phyloP scores from a whole-genome alignment of 768 basidiomycete genomes.

The button mushroom (Agaricus bisporus) region DNA sequence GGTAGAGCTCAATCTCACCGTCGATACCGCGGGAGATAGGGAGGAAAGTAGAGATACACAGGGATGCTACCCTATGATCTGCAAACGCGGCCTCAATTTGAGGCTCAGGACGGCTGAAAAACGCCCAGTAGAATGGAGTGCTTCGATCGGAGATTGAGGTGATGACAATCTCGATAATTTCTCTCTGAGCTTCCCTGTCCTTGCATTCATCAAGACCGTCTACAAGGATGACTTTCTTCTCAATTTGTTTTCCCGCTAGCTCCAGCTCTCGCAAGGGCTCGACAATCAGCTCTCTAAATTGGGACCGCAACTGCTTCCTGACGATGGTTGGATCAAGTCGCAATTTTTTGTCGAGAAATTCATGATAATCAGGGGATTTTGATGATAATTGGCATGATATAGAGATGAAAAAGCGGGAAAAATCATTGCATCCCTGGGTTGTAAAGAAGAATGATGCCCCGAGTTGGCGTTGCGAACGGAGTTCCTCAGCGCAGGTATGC shows the following conservation, averaged over 20 bases:
- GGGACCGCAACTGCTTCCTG: neutral
- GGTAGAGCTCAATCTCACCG: no score
- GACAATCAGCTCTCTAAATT: neutral
- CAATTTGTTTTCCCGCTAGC: neutral
- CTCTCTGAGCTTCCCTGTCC: neutral
- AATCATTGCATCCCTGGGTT: neutral
- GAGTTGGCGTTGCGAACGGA: neutral
- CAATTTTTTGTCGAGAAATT: neutral
- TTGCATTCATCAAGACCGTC: conserved; percentile 4
- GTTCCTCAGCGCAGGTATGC: neutral
- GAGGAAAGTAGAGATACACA: neutral
- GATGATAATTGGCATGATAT: conserved; percentile 5
- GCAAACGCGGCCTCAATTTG: neutral
- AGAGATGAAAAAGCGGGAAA: neutral
- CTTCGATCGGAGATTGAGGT: neutral
- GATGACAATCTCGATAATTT: conserved; percentile 1
- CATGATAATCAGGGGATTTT: neutral
- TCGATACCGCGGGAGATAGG: neutral
- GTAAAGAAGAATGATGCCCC: conserved; percentile 10
- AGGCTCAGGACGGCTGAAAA: neutral
- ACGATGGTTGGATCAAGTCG: neutral
- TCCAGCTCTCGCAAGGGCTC: neutral
- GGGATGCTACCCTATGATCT: neutral
- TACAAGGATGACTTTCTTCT: neutral
- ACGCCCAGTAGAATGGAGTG: neutral